Percentiles rank a stretch among this genome's conserved stretches.
These are phyloP conservation scores for Entomortierella beljakovae DNA, from an alignment of 192 early-diverging fungal genomes.

Conservation along the genomic window DNA sequence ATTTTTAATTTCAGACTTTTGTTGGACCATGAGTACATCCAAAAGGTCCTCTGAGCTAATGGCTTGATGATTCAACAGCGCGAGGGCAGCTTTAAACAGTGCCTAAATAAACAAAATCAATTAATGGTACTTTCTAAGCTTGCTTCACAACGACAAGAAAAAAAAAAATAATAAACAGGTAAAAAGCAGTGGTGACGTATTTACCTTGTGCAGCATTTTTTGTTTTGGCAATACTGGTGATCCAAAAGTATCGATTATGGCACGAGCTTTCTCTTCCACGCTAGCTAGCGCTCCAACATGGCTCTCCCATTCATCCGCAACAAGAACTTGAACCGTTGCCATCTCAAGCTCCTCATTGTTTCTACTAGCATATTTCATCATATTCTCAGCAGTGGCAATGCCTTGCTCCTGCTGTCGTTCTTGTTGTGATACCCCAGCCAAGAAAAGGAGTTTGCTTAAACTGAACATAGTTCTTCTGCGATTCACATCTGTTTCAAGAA, in stretches of 20 bases:
- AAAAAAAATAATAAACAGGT: no score
- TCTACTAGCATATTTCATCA: slow-evolving; percentile 23
- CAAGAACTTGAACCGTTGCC: slow-evolving; percentile 26
- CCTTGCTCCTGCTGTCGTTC: neutral
- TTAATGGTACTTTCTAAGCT: no score
- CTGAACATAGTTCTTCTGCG: slow-evolving; percentile 32
- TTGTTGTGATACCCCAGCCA: slow-evolving; percentile 17
- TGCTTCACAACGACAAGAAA: no score
- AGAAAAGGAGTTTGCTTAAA: slow-evolving; percentile 38
- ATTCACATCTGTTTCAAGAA: slow-evolving; percentile 34
- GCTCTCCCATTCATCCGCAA: slow-evolving; percentile 26
- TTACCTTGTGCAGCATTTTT: slow-evolving; percentile 21
- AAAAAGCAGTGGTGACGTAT: no score
- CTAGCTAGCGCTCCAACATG: slow-evolving; percentile 5
- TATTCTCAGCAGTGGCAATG: neutral
- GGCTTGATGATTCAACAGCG: slow-evolving; percentile 22
- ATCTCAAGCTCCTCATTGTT: slow-evolving; percentile 33
- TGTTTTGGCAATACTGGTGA: slow-evolving; percentile 19
- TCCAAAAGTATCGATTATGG: slow-evolving; percentile 13
- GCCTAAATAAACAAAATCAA: slow-evolving; percentile 11
- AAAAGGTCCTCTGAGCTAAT: slow-evolving; percentile 38
- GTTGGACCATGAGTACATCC: slow-evolving; percentile 37
- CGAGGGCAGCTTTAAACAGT: neutral
- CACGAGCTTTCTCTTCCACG: slow-evolving; percentile 21
- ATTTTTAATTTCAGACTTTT: slow-evolving; percentile 18